phyloP scores from a whole-genome alignment of 768 basidiomycete species.

The Gautieria morchelliformis region DNA sequence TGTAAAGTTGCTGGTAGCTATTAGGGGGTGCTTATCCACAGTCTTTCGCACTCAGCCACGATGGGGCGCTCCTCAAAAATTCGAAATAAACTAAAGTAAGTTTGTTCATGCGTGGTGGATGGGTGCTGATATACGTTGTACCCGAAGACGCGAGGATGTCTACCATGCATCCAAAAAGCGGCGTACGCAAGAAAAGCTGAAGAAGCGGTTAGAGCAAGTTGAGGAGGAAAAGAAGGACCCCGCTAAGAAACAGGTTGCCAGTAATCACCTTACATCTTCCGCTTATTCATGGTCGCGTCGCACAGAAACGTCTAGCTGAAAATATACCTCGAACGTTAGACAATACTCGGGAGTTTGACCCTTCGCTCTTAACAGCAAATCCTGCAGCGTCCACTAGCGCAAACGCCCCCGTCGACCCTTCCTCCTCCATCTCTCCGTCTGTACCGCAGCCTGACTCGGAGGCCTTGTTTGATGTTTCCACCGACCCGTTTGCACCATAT shows the following conservation, averaged over 20 bases:
- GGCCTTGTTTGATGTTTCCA: slow-evolving; percentile 54
- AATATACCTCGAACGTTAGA: slow-evolving; percentile 91
- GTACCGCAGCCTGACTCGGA: slow-evolving; percentile 41
- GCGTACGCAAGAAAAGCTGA: slow-evolving; percentile 72
- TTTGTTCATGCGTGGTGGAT: neutral
- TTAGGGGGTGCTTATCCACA: no score
- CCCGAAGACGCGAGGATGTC: slow-evolving; percentile 51
- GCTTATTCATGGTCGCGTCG: neutral
- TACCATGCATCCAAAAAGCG: slow-evolving; percentile 64
- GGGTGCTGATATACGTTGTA: neutral
- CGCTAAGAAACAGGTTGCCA: slow-evolving; percentile 66
- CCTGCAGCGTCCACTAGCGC: slow-evolving; percentile 15
- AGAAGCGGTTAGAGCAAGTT: slow-evolving; percentile 66
- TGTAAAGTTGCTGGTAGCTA: no score
- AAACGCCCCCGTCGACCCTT: slow-evolving; percentile 14
- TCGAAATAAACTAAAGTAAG: slow-evolving; percentile 37
- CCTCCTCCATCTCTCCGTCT: slow-evolving; percentile 22
- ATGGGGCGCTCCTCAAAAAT: slow-evolving; percentile 27
- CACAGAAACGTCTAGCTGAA: slow-evolving; percentile 68
- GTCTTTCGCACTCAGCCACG: no score
- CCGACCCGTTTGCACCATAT: slow-evolving; percentile 71
- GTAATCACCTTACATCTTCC: neutral
- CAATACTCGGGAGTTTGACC: slow-evolving; percentile 82
- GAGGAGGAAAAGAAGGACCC: slow-evolving; percentile 73
- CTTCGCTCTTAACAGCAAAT: slow-evolving; percentile 46